These are phyloP conservation scores for Gnetum montanum DNA, from an alignment of 75 land plant species.

Conservation along the genomic window DNA sequence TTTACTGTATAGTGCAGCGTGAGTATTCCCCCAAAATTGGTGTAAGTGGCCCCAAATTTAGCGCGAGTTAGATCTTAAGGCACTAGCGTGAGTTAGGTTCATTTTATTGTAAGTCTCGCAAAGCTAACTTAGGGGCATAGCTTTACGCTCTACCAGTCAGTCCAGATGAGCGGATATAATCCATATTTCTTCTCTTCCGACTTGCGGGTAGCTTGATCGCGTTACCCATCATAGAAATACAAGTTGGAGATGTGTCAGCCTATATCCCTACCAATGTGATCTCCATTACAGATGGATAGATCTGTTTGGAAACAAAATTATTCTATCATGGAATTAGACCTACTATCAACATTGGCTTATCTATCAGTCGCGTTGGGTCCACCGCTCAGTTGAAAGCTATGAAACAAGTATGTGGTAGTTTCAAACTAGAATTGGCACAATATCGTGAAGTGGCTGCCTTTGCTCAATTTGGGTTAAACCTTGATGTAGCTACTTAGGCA, in stretches of 20 bases:
- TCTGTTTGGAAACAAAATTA: not conserved
- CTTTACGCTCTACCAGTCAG: too few relatives aligned
- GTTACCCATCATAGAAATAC: slow-evolving; percentile 11
- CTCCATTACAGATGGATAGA: slow-evolving; percentile 12
- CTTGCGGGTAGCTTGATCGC: not conserved
- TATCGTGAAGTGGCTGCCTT: slow-evolving; percentile 4
- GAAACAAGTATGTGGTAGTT: not conserved
- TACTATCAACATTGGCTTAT: slow-evolving; percentile 6
- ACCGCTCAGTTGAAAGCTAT: not conserved
- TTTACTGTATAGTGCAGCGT: too few relatives aligned
- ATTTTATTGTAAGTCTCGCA: too few relatives aligned
- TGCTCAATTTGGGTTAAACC: slow-evolving; percentile 1
- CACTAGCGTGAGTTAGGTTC: too few relatives aligned
- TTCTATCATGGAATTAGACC: slow-evolving; percentile 2
- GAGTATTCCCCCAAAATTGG: too few relatives aligned
- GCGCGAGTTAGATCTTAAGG: too few relatives aligned
- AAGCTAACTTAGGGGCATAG: too few relatives aligned
- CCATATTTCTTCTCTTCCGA: too few relatives aligned
- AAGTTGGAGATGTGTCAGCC: slow-evolving; percentile 15
- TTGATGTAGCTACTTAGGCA: not conserved
- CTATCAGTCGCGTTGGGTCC: not conserved
- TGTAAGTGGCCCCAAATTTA: too few relatives aligned
- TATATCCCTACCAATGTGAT: slow-evolving; percentile 18
- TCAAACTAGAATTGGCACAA: slow-evolving; percentile 1
- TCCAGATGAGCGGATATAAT: too few relatives aligned